These are phyloP conservation scores for Linum usitatissimum DNA, from an alignment of 345 rosid genomes.

Conservation along the genomic window DNA sequence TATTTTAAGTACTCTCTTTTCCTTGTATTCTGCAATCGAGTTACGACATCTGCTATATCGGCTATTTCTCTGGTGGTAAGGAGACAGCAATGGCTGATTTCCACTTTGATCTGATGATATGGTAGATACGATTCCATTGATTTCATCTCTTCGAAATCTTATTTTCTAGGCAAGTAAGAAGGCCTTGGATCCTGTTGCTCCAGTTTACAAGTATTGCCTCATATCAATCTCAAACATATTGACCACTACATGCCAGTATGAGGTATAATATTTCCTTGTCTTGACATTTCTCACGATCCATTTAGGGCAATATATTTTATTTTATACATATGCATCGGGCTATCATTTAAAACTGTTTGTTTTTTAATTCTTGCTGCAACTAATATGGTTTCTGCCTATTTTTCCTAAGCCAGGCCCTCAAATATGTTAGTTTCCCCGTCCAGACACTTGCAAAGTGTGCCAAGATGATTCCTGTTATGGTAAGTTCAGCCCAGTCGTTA, in stretches of 20 bases:
- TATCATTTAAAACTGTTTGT: background rate
- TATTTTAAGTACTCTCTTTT: constrained; percentile 68
- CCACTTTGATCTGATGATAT: background rate
- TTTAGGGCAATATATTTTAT: background rate
- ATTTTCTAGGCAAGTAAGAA: constrained; percentile 59
- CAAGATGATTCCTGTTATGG: constrained; percentile 98
- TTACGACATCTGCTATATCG: constrained; percentile 78
- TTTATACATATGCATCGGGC: background rate
- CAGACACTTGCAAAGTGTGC: constrained; percentile 95
- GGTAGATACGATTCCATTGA: background rate
- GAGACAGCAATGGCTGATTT: background rate
- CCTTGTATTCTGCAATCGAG: constrained; percentile 91
- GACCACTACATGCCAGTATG: constrained; percentile 94
- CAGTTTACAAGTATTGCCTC: constrained; percentile 69
- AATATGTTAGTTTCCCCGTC: constrained; percentile 91
- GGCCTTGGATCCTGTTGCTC: constrained; percentile 84
- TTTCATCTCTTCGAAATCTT: constrained; percentile 3
- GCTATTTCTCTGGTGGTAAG: constrained; percentile 62
- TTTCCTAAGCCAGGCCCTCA: constrained; percentile 58
- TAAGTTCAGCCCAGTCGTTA: constrained; percentile 23
- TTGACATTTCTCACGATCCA: background rate
- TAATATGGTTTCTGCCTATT: background rate
- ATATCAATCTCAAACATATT: constrained; percentile 69
- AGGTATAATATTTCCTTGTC: constrained; percentile 31
- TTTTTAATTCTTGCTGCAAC: background rate